These are phyloP conservation scores for Raphidocelis subcapitata DNA, from an alignment of 139 green algal genomes.

Conservation along the genomic window DNA sequence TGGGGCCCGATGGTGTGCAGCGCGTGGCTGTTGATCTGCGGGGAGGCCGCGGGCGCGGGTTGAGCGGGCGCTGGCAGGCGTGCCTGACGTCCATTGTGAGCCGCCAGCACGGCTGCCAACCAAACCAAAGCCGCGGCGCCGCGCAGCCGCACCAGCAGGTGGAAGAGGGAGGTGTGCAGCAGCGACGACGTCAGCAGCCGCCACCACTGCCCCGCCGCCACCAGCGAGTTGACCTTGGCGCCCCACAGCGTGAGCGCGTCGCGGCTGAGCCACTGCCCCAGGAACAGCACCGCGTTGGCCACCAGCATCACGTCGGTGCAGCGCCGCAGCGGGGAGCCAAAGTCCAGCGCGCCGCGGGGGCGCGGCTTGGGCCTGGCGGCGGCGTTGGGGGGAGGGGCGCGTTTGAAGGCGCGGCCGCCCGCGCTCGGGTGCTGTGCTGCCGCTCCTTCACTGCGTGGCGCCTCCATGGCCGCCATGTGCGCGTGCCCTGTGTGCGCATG, in stretches of 20 bases:
- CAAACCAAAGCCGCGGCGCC: too few species aligned
- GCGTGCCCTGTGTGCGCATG: too few species aligned
- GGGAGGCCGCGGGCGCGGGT: not conserved
- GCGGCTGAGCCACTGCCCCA: slow-evolving; percentile 40
- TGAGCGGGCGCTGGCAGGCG: not conserved
- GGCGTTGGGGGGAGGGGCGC: too few species aligned
- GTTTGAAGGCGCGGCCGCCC: too few species aligned
- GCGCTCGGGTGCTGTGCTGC: too few species aligned
- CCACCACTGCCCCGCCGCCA: slow-evolving; percentile 41
- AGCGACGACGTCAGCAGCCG: slow-evolving; percentile 39
- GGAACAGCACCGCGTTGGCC: slow-evolving; percentile 31
- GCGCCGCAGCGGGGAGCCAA: slow-evolving; percentile 34
- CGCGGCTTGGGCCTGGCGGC: too few species aligned
- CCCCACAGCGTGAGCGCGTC: slow-evolving; percentile 47
- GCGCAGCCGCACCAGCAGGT: slow-evolving; percentile 48
- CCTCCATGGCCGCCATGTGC: too few species aligned
- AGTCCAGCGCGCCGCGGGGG: slow-evolving; percentile 21
- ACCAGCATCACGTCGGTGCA: slow-evolving; percentile 44
- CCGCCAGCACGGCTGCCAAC: too few species aligned
- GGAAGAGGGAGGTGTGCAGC: slow-evolving; percentile 41
- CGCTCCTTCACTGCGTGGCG: too few species aligned
- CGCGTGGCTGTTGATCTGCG: slow-evolving; percentile 59
- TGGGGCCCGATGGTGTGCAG: slow-evolving; percentile 55
- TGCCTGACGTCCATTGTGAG: too few species aligned
- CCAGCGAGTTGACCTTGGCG: slow-evolving; percentile 41